A percentile compares a stretch with the other conserved stretches of the same genome.
These are phyloP conservation scores for Zasmidium citrigriseum DNA, from an alignment of 2,329 filamentous ascomycete species.

Conservation along the genomic window DNA sequence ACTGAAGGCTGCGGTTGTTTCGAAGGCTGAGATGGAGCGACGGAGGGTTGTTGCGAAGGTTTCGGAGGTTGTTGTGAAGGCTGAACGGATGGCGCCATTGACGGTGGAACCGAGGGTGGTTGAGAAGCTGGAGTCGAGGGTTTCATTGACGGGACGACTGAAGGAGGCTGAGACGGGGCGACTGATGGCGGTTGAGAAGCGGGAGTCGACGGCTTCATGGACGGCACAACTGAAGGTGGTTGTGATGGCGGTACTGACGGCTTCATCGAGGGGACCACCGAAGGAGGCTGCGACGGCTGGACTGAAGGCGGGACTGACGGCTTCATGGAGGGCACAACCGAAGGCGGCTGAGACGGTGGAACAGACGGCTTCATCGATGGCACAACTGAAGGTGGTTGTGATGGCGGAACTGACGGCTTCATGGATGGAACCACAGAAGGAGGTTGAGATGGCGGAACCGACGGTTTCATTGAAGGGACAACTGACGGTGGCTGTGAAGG, in stretches of 20 bases:
- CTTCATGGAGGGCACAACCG: not conserved
- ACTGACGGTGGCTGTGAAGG: not conserved
- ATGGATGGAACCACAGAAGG: not conserved
- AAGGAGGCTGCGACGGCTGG: not conserved
- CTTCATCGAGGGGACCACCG: not conserved
- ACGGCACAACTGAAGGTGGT: too few relatives aligned
- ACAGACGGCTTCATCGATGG: not conserved
- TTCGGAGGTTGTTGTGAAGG: not conserved
- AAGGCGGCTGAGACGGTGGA: too few relatives aligned
- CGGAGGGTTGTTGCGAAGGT: not conserved
- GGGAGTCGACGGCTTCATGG: not conserved
- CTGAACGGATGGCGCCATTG: not conserved
- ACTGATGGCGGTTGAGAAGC: not conserved
- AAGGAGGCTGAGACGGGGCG: not conserved
- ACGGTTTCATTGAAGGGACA: not conserved
- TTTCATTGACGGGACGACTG: not conserved
- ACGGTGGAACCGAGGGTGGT: not conserved
- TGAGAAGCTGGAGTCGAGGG: not conserved
- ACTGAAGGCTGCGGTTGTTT: too few relatives aligned
- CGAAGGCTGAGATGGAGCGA: not conserved
- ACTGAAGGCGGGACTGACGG: not conserved
- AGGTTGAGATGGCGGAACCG: not conserved
- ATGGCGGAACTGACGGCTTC: not conserved
- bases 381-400: not conserved
- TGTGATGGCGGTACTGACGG: not conserved